Percentiles rank a stretch among this genome's conserved stretches.
phyloP scores from a whole-genome alignment of 352 stramenopile species.

The Aphanomyces stellatus region DNA sequence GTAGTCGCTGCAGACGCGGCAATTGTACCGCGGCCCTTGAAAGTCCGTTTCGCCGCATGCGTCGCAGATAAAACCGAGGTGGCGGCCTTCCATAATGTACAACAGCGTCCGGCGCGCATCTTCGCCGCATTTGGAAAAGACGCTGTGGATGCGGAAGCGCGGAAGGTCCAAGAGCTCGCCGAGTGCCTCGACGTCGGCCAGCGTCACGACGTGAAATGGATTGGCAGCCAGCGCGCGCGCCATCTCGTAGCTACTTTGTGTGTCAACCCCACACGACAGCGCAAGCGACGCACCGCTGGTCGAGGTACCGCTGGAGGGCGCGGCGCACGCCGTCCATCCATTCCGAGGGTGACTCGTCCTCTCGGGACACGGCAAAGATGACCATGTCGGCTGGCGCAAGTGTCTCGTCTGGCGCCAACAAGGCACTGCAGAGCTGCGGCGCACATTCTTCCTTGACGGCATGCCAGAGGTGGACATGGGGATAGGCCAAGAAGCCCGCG shows the following conservation, averaged over 20 bases:
- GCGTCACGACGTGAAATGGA: conserved; percentile 27
- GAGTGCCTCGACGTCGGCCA: conserved; percentile 52
- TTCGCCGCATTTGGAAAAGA: conserved; percentile 70
- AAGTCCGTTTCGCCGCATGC: conserved; percentile 76
- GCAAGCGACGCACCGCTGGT: neutral
- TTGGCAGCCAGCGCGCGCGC: conserved; percentile 32
- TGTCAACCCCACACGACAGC: neutral
- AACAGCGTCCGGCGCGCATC: conserved; percentile 48
- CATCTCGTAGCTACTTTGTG: conserved; percentile 20
- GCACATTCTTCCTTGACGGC: conserved; percentile 66
- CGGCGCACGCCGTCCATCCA: conserved; percentile 24
- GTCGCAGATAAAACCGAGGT: conserved; percentile 78
- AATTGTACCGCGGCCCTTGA: conserved; percentile 62
- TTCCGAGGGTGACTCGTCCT: conserved; percentile 24
- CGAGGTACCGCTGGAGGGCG: conserved; percentile 29
- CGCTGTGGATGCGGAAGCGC: conserved; percentile 70
- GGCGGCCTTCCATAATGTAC: conserved; percentile 77
- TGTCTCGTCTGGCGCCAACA: conserved; percentile 28
- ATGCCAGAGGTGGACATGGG: neutral
- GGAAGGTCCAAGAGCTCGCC: conserved; percentile 64
- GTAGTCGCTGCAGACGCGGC: conserved; percentile 66
- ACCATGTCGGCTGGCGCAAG: conserved; percentile 55
- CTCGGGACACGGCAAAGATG: conserved; percentile 29
- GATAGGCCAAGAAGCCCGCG: conserved; percentile 28
- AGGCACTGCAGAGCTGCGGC: conserved; percentile 38